Conservation (phyloP, 1,139 yeast genomes). For the Candida mesenterica region DNA sequence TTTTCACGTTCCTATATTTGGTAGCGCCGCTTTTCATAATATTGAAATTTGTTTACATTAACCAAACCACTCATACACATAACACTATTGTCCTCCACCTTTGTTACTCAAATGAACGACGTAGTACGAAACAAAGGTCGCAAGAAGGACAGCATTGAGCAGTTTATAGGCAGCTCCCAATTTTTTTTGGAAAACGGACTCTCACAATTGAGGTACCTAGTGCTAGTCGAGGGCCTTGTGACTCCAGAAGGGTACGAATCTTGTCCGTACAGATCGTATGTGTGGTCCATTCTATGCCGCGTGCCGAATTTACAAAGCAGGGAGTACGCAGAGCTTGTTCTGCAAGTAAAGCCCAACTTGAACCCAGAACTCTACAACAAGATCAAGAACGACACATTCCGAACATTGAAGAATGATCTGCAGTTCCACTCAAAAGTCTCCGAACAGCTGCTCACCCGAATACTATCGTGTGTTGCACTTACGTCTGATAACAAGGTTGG, state of each 20-base stretch:
- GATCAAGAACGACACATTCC: conserved; percentile 81
- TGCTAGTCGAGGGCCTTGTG: conserved; percentile 74
- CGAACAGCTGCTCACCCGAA: conserved; percentile 65
- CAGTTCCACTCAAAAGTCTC: conserved; percentile 63
- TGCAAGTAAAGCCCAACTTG: conserved; percentile 52
- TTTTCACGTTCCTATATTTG: too few relatives aligned
- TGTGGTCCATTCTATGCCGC: conserved; percentile 78
- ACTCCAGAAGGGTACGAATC: conserved; percentile 47
- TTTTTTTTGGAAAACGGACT: conserved; percentile 66
- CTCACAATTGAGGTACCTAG: conserved; percentile 74
- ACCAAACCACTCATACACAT: too few relatives aligned
- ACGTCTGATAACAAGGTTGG: conserved; percentile 36
- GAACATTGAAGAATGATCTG: conserved; percentile 78
- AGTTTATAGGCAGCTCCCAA: conserved; percentile 59
- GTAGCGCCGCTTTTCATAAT: background rate
- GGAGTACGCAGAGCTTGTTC: conserved; percentile 54
- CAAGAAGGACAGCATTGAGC: conserved; percentile 65
- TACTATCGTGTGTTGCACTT: conserved; percentile 74
- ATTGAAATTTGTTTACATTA: too few relatives aligned
- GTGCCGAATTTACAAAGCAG: conserved; percentile 58
- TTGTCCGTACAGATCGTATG: conserved; percentile 70
- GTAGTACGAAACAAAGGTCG: conserved; percentile 32
- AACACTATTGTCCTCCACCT: too few relatives aligned
- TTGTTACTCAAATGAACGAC: too few relatives aligned
- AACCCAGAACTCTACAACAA: conserved; percentile 54